A percentile compares a stretch with the other conserved stretches of the same genome.
These are phyloP conservation scores for Ustilago esculenta DNA, from an alignment of 1,284 basidiomycete genomes.

Conservation along the genomic window DNA sequence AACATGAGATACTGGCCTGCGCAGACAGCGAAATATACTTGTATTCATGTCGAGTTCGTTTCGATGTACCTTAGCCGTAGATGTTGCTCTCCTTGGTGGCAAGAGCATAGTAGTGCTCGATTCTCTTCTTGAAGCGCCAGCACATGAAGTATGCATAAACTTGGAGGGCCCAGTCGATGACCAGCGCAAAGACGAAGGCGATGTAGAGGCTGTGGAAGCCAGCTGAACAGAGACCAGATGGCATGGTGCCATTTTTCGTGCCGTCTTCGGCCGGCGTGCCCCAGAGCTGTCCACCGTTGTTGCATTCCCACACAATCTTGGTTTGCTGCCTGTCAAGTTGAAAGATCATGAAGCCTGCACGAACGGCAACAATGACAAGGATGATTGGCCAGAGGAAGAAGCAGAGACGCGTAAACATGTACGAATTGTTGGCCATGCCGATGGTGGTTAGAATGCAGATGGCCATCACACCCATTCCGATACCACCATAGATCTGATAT, in stretches of 20 bases:
- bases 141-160: constrained; percentile 69
- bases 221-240: constrained; percentile 74
- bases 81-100: constrained; percentile 43
- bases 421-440: constrained; percentile 77
- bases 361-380: constrained; percentile 75
- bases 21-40: too few species aligned
- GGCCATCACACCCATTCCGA: constrained; percentile 73
- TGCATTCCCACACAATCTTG: constrained; percentile 78
- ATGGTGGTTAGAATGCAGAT: constrained; percentile 74
- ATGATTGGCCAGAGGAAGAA: constrained; percentile 79
- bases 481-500: constrained; percentile 77
- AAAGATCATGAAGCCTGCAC: constrained; percentile 76
- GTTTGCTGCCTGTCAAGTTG: constrained; percentile 59
- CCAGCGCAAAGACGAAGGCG: constrained; percentile 75
- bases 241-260: constrained; percentile 69
- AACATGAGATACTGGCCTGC: too few species aligned
- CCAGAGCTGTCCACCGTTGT: constrained; percentile 78
- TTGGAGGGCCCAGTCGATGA: constrained; percentile 77
- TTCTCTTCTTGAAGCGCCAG: constrained; percentile 63
- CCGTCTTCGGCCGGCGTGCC: constrained; percentile 70
- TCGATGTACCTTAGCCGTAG: too few species aligned
- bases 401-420: constrained; percentile 76
- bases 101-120: constrained; percentile 60
- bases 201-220: constrained; percentile 76
- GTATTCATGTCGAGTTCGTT: too few species aligned